Percentiles rank a stretch among this genome's conserved stretches.
Conservation (phyloP, 202 grass and related monocot genomes). For the Setaria italica region DNA sequence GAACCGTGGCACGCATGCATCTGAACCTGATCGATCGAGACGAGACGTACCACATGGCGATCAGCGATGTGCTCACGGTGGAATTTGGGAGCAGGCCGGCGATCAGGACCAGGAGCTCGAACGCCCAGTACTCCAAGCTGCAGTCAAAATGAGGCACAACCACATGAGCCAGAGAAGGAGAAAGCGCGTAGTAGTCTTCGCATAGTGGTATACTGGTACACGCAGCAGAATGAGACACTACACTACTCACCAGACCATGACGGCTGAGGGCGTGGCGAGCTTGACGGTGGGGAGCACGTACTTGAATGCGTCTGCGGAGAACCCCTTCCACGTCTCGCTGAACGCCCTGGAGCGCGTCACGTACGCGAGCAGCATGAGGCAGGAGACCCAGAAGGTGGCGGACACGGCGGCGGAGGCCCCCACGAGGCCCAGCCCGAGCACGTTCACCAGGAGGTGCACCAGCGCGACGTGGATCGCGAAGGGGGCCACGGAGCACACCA, state of each 20-base stretch:
- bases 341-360: slow-evolving; percentile 55
- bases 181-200: no score
- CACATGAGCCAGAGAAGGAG: no score
- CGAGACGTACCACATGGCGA: slow-evolving; percentile 94
- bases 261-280: slow-evolving; percentile 75
- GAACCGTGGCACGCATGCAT: not conserved
- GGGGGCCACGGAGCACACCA: slow-evolving; percentile 65
- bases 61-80: slow-evolving; percentile 80
- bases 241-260: slow-evolving; percentile 90
- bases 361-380: slow-evolving; percentile 62
- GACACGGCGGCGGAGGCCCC: slow-evolving; percentile 63
- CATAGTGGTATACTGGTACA: no score
- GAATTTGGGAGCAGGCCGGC: slow-evolving; percentile 89
- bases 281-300: slow-evolving; percentile 73
- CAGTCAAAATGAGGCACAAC: no score
- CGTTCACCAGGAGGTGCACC: slow-evolving; percentile 60
- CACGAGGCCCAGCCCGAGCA: slow-evolving; percentile 58
- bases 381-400: slow-evolving; percentile 71
- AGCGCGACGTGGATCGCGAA: slow-evolving; percentile 65
- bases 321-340: slow-evolving; percentile 67
- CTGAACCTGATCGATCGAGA: not conserved
- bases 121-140: slow-evolving; percentile 95
- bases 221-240: no score
- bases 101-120: slow-evolving; percentile 84
- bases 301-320: slow-evolving; percentile 66